Evolutionary conservation across 2,329 filamentous ascomycete species (phyloP).

Genomic region (Exserohilum turcica): DNA sequence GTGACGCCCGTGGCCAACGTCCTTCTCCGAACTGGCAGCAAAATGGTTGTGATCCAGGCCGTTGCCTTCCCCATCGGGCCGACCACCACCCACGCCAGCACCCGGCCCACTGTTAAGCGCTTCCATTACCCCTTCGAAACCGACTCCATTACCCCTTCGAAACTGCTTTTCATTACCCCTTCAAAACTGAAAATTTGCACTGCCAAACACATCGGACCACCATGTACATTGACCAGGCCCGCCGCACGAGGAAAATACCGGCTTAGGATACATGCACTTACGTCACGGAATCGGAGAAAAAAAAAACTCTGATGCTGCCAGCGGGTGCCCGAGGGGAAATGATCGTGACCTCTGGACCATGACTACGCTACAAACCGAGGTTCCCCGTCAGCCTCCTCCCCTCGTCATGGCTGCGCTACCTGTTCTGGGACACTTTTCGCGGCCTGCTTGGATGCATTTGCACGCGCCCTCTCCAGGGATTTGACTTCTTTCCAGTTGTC

Average conservation of each 20-base stretch:
- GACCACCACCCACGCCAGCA: conserved; percentile 6
- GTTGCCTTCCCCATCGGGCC: conserved; percentile 23
- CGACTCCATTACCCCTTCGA: conserved; percentile 42
- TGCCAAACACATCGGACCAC: conserved; percentile 4
- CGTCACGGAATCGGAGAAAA: conserved; percentile 10
- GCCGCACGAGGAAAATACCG: conserved; percentile 25
- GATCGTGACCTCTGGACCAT: background rate
- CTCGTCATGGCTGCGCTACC: background rate
- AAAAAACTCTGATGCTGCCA: conserved; percentile 8
- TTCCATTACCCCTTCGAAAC: conserved; percentile 42
- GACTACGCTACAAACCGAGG: background rate
- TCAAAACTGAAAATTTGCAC: conserved; percentile 45
- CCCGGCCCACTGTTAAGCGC: conserved; percentile 17
- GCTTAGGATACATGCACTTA: conserved; percentile 20
- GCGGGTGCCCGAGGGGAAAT: background rate
- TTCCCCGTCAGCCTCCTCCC: background rate
- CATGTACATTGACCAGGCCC: conserved; percentile 3
- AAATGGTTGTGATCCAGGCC: conserved; percentile 12
- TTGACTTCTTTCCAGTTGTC: conserved; percentile 40
- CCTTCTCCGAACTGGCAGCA: background rate
- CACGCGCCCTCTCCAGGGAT: conserved; percentile 35
- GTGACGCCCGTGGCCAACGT: conserved; percentile 2
- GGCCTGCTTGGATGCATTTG: conserved; percentile 19
- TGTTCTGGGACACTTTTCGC: background rate
- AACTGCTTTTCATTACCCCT: conserved; percentile 45